Evolutionary conservation across 305 asterid species (phyloP).

Genomic region (Nicotiana rustica): DNA sequence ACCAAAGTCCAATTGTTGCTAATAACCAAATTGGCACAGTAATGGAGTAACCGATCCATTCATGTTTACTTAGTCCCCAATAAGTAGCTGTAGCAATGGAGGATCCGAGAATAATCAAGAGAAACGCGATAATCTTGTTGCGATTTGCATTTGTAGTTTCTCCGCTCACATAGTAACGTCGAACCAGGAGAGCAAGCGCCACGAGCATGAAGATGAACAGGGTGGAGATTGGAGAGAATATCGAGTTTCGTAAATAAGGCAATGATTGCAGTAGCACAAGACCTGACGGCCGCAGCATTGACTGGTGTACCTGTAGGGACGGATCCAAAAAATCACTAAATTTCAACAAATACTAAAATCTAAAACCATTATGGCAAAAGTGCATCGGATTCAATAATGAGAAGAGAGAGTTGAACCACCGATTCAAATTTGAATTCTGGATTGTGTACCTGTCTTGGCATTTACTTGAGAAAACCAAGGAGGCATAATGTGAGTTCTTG

Average conservation of each 20-base stretch:
- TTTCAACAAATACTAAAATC: neutral
- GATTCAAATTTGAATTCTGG: neutral
- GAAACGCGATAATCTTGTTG: slow-evolving; percentile 46
- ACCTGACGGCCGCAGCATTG: slow-evolving; percentile 62
- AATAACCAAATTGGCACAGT: slow-evolving; percentile 54
- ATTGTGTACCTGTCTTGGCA: slow-evolving; percentile 66
- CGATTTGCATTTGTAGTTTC: slow-evolving; percentile 48
- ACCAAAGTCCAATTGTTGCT: slow-evolving; percentile 49
- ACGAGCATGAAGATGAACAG: slow-evolving; percentile 76
- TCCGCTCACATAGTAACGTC: slow-evolving; percentile 62
- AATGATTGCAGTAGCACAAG: slow-evolving; percentile 53
- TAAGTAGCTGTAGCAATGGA: slow-evolving; percentile 62
- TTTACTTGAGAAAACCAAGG: slow-evolving; percentile 82
- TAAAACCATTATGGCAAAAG: neutral
- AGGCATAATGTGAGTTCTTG: slow-evolving; percentile 80
- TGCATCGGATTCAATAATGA: neutral
- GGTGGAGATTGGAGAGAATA: slow-evolving; percentile 57
- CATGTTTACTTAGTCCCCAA: slow-evolving; percentile 49
- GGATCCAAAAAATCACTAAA: neutral
- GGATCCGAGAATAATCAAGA: slow-evolving; percentile 56
- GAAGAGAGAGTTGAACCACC: neutral
- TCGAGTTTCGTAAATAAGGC: slow-evolving; percentile 71
- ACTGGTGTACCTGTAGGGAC: slow-evolving; percentile 42
- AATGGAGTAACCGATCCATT: slow-evolving; percentile 55
- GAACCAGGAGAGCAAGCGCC: slow-evolving; percentile 70